Percentiles rank a stretch among this genome's conserved stretches.
These are phyloP conservation scores for Cryptomeria japonica DNA, from an alignment of 75 land plant genomes.

Conservation along the genomic window DNA sequence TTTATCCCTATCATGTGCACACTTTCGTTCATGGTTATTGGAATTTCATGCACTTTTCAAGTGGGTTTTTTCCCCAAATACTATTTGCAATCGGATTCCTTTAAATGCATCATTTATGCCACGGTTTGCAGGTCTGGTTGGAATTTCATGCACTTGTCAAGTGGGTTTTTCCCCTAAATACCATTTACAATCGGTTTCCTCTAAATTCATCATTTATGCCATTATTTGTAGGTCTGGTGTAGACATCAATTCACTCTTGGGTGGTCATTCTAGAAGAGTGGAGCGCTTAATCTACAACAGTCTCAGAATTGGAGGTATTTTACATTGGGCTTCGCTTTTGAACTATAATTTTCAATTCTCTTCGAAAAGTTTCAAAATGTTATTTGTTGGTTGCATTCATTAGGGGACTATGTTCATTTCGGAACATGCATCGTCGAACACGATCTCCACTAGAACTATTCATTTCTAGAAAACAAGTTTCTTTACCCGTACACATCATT, in stretches of 20 bases:
- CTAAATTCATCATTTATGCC: background rate
- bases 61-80: background rate
- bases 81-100: no score
- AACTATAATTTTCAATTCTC: no score
- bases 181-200: background rate
- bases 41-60: background rate
- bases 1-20: background rate
- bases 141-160: no score
- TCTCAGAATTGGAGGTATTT: constrained; percentile 3
- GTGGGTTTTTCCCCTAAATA: no score
- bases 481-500: background rate
- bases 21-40: background rate
- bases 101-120: no score
- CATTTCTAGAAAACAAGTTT: background rate
- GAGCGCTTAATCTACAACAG: background rate
- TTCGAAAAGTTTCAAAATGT: background rate
- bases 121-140: no score
- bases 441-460: background rate
- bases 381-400: background rate
- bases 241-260: background rate
- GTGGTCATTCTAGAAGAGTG: background rate
- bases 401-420: background rate
- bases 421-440: background rate
- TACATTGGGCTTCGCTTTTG: background rate
- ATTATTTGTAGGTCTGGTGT: background rate